Conservation (phyloP, 148 eudicot species). For the Rhododendron ovatum region DNA sequence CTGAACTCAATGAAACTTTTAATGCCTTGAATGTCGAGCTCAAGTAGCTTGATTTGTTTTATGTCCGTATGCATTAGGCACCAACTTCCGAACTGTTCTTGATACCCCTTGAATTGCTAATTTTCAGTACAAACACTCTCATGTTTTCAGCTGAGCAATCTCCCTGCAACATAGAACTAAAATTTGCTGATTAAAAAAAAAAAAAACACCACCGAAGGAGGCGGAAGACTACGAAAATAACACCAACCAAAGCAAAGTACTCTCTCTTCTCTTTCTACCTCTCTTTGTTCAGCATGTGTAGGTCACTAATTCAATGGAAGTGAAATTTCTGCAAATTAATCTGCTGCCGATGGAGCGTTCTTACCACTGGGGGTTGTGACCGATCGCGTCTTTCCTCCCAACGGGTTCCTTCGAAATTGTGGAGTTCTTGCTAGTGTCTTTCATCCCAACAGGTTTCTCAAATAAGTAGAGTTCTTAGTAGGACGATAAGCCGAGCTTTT, state of each 20-base stretch:
- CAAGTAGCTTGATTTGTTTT: not conserved
- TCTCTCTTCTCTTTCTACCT: not conserved
- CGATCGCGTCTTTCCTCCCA: not conserved
- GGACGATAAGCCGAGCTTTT: not conserved
- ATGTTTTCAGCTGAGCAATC: not conserved
- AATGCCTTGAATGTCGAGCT: not conserved
- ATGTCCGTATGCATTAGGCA: not conserved
- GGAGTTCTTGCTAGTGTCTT: too few relatives aligned
- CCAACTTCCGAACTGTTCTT: not conserved
- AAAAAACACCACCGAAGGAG: not conserved
- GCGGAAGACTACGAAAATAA: not conserved
- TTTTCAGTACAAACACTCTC: not conserved
- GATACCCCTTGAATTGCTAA: not conserved
- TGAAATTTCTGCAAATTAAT: slow-evolving; percentile 3
- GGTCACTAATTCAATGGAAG: not conserved
- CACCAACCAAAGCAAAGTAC: not conserved
- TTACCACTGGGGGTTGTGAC: slow-evolving; percentile 18
- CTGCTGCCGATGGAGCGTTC: slow-evolving; percentile 15
- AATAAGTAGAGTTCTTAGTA: not conserved
- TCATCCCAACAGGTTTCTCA: not conserved
- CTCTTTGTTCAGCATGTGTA: not conserved
- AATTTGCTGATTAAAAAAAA: too few relatives aligned
- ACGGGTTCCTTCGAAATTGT: not conserved
- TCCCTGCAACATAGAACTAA: not conserved
- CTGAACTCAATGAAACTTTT: not conserved